A percentile compares a stretch with the other conserved stretches of the same genome.
Evolutionary conservation across 306 rosid species (phyloP).

Genomic region (Purshia tridentata): DNA sequence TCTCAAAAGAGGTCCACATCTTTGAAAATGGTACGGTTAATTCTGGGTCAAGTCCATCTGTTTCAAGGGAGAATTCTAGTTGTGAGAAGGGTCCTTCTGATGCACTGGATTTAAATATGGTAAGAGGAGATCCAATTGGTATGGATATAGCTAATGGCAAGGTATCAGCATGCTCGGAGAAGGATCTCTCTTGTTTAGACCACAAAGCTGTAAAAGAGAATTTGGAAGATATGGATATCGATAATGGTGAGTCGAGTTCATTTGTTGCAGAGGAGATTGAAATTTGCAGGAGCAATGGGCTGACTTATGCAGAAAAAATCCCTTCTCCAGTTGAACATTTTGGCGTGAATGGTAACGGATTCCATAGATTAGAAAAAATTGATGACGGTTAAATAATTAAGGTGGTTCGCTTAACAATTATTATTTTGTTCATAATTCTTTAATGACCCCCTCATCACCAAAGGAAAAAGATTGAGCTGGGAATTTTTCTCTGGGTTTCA

Average conservation of each 20-base stretch:
- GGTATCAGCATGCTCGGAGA: not conserved
- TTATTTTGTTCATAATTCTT: constrained; percentile 40
- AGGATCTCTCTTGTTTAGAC: constrained; percentile 15
- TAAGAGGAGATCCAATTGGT: constrained; percentile 29
- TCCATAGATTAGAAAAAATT: constrained; percentile 33
- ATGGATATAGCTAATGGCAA: constrained; percentile 16
- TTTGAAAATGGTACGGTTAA: constrained; percentile 24
- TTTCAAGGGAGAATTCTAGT: constrained; percentile 32
- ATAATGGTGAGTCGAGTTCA: constrained; percentile 28
- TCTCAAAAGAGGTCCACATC: constrained; percentile 30
- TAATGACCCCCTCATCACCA: constrained; percentile 70
- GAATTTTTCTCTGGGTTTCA: constrained; percentile 67
- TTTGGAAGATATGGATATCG: constrained; percentile 36
- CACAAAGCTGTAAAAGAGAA: constrained; percentile 20
- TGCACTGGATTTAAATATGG: constrained; percentile 18
- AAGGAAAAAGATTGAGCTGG: constrained; percentile 59
- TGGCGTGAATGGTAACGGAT: constrained; percentile 46
- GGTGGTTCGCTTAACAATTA: constrained; percentile 27
- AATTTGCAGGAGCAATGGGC: constrained; percentile 42
- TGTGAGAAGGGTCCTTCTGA: constrained; percentile 26
- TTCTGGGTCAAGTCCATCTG: constrained; percentile 28
- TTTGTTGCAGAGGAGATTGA: constrained; percentile 19
- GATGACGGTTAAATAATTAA: constrained; percentile 32
- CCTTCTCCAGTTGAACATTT: constrained; percentile 36
- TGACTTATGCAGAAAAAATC: constrained; percentile 19